Percentiles rank a stretch among this genome's conserved stretches.
These are phyloP conservation scores for Phytophthora meadii DNA, from an alignment of 352 stramenopile species.

Conservation along the genomic window DNA sequence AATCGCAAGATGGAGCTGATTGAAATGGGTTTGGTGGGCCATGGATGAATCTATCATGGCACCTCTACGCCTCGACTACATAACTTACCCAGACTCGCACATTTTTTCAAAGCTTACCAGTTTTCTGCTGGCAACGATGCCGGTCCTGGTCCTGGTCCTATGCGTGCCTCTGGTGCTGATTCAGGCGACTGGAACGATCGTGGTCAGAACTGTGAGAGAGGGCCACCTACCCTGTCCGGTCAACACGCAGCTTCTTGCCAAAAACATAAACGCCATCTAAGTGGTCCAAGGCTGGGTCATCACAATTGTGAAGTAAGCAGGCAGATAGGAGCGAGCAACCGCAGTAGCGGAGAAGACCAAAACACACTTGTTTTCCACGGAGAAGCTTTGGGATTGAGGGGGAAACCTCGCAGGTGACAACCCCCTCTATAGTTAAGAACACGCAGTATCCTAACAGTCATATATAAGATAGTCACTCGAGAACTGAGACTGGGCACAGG, in stretches of 20 bases:
- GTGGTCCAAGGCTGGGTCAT: conserved; percentile 65
- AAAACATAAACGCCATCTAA: conserved; percentile 79
- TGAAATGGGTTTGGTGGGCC: conserved; percentile 57
- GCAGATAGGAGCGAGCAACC: no score
- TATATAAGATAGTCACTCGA: no score
- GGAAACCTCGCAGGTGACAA: no score
- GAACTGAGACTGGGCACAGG: no score
- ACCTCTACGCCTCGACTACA: conserved; percentile 72
- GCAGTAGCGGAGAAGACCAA: no score
- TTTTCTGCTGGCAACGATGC: conserved; percentile 24
- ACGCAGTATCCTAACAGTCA: no score
- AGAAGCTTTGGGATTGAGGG: no score
- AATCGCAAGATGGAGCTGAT: conserved; percentile 80
- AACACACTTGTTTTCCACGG: no score
- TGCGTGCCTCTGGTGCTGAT: conserved; percentile 33
- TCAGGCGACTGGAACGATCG: conserved; percentile 48
- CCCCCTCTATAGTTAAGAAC: no score
- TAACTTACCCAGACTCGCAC: conserved; percentile 71
- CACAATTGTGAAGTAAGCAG: not conserved
- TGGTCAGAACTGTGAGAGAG: conserved; percentile 59
- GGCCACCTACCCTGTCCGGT: conserved; percentile 25
- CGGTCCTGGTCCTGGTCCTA: conserved; percentile 22
- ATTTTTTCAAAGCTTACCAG: conserved; percentile 82
- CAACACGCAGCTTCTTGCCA: conserved; percentile 80
- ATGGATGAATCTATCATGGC: conserved; percentile 82